phyloP scores from a whole-genome alignment of 1,284 basidiomycete species.

The Tremellales sp. region DNA sequence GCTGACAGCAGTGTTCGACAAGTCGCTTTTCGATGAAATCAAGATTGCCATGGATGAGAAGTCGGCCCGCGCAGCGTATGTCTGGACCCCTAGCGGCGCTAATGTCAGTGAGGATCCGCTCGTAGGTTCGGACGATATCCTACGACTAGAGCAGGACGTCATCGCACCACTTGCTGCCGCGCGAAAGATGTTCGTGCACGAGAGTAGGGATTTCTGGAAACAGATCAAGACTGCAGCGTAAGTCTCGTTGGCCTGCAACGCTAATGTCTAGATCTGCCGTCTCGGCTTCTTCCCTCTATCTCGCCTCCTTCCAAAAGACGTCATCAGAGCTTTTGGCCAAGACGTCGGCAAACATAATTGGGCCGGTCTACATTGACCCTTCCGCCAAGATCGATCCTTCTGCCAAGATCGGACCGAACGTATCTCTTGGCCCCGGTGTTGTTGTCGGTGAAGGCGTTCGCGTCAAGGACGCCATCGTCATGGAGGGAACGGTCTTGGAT shows the following conservation, averaged over 20 bases:
- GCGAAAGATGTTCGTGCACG: constrained; percentile 53
- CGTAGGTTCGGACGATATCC: constrained; percentile 50
- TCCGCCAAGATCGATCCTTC: constrained; percentile 47
- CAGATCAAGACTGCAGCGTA: constrained; percentile 55
- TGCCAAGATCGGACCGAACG: constrained; percentile 53
- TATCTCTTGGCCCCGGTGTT: constrained; percentile 49
- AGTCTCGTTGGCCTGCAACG: constrained; percentile 11
- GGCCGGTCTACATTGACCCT: constrained; percentile 51
- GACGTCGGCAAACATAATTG: constrained; percentile 43
- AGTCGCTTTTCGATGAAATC: constrained; percentile 54
- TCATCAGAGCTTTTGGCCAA: constrained; percentile 39
- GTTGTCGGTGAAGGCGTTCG: constrained; percentile 50
- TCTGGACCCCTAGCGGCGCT: constrained; percentile 10
- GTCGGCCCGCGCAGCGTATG: constrained; percentile 47
- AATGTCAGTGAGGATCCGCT: constrained; percentile 47
- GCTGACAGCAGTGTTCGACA: constrained; percentile 50
- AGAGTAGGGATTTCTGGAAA: constrained; percentile 52
- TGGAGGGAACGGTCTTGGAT: constrained; percentile 50
- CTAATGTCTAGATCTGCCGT: constrained; percentile 48
- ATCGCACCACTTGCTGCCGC: constrained; percentile 51
- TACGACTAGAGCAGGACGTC: constrained; percentile 55
- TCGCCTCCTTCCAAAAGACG: constrained; percentile 38
- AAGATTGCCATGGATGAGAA: constrained; percentile 53
- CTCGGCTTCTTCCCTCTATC: constrained; percentile 52
- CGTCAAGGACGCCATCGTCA: constrained; percentile 52